These are phyloP conservation scores for Chlamydomonas incerta DNA, from an alignment of 139 green algal species.

Conservation along the genomic window DNA sequence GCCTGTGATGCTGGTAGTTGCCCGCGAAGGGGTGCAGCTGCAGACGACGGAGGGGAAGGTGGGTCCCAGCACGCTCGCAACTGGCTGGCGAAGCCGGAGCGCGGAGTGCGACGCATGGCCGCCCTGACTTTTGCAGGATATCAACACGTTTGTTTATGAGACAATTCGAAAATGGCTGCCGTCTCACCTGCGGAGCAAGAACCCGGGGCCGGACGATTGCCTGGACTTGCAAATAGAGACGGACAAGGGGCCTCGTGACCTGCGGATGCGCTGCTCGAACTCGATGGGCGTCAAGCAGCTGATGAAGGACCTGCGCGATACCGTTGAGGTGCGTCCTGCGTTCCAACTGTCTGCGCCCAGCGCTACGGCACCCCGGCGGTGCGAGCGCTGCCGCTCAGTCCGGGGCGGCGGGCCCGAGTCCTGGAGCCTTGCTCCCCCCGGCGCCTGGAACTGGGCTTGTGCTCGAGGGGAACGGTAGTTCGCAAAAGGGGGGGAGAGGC, in stretches of 20 bases:
- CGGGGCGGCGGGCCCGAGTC: no score
- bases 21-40: conserved; percentile 44
- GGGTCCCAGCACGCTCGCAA: background rate
- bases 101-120: background rate
- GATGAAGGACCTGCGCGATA: conserved; percentile 60
- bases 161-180: conserved; percentile 78
- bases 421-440: no score
- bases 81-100: background rate
- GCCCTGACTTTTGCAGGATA: conserved; percentile 46
- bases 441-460: no score
- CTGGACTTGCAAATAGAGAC: conserved; percentile 72
- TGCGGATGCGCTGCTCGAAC: conserved; percentile 65
- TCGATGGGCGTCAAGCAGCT: conserved; percentile 48
- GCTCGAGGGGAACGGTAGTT: no score
- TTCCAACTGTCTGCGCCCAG: background rate
- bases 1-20: conserved; percentile 45
- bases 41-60: conserved; percentile 22
- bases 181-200: conserved; percentile 62
- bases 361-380: background rate
- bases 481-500: no score
- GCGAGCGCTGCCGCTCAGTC: no score
- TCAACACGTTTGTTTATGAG: conserved; percentile 70
- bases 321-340: conserved; percentile 52
- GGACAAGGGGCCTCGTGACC: conserved; percentile 63
- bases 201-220: conserved; percentile 64